Evolutionary conservation across 75 land plant genomes (phyloP), one percentile per base, ranked within the genome.

Genomic region (Pseudotsuga menziesii): DNA sequence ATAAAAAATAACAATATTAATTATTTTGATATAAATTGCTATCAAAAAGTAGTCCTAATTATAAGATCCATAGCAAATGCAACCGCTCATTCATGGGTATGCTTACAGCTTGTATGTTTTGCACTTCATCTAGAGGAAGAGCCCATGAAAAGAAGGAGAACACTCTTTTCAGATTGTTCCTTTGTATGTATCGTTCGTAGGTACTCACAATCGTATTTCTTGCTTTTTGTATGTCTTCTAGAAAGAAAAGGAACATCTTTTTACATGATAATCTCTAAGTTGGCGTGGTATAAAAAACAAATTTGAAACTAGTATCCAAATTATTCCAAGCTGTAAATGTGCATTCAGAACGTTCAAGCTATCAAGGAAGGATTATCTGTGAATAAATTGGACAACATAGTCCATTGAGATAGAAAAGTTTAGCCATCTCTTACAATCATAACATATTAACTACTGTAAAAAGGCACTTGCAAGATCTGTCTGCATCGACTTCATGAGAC

Each of bases 371-470:
- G 23, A 81, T 71, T 61, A 88, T 74, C 17, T 77, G 55, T 17
- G 92, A 90, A 76, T 77, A 90, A 22, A 91, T 80, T 91, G 91
- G 25, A 88, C 89, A 25, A 88, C 91, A 82, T 91, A 92, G 41
- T 93, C 93, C 52, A 84, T 69, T 54, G 95, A 93, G 15, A 91
- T 82, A 4, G 89, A 80, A 75, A 87, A 83, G 19, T 91, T 84
- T 2, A 91, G 26, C 55, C 70, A 63, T 27, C 60, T 73, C 15
- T 41, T 26, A 32, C 22, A 73, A 57, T 82, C 88, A 78, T 86
- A 84, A 41, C 82, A 84, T 23, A 90, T 81, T 2, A 88, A 73
- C 56, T 82, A 86, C 82, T 92, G 95, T 75, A 93, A 77, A 64
- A 91, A 87, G 80, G 85, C 77, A 52, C 82, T 61, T 4, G 91